phyloP scores from a whole-genome alignment of 192 early-diverging fungal genomes.

The Podochytrium sp. region DNA sequence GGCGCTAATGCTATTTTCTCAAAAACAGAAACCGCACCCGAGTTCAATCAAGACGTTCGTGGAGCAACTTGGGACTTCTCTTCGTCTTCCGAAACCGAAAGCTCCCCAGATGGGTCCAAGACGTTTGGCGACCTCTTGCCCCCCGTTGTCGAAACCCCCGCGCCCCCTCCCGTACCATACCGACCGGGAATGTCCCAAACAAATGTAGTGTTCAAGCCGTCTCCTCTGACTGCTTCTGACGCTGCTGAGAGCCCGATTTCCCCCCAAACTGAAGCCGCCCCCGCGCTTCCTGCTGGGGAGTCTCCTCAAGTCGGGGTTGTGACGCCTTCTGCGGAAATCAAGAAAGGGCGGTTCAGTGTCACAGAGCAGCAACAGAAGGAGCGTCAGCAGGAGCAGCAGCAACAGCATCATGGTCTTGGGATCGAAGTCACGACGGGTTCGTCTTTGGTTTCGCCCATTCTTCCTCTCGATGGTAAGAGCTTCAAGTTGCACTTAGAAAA shows the following conservation, averaged over 20 bases:
- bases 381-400: slow-evolving; percentile 15
- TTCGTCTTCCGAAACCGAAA: slow-evolving; percentile 10
- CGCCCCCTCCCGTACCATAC: too few species aligned
- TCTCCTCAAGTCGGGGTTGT: too few species aligned
- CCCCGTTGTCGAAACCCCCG: neutral
- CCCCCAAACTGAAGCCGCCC: too few species aligned
- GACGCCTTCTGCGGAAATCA: slow-evolving; percentile 50
- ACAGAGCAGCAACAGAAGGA: slow-evolving; percentile 35
- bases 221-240: too few species aligned
- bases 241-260: too few species aligned
- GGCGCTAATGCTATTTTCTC: neutral
- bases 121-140: neutral
- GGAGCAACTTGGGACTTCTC: slow-evolving; percentile 74
- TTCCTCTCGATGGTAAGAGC: slow-evolving; percentile 20
- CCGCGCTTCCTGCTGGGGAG: too few species aligned
- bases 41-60: slow-evolving; percentile 28
- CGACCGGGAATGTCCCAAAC: too few species aligned
- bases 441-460: slow-evolving; percentile 21
- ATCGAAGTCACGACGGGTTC: slow-evolving; percentile 5
- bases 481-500: slow-evolving; percentile 28
- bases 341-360: slow-evolving; percentile 79
- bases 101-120: neutral
- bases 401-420: slow-evolving; percentile 3
- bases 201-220: neutral
- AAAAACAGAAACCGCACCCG: slow-evolving; percentile 17